Evolutionary conservation across 1,284 basidiomycete genomes (phyloP).

Genomic region (Boletellus deceptivus): DNA sequence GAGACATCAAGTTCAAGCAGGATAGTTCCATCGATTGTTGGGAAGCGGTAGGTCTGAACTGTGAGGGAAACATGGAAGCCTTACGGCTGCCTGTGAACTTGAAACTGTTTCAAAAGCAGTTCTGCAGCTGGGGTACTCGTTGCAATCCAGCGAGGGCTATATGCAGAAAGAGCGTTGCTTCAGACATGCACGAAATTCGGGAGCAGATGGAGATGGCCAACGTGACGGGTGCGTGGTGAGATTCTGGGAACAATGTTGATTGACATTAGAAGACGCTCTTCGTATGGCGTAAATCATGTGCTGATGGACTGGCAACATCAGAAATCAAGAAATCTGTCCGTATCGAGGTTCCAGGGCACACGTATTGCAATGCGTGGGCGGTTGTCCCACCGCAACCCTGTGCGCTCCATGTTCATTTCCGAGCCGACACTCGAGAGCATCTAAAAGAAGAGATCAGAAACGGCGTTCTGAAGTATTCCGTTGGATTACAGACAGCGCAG

Average conservation of each 20-base stretch:
- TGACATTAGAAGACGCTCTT: constrained; percentile 44
- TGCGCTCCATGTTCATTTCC: background rate
- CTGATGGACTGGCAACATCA: background rate
- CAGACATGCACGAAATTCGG: constrained; percentile 50
- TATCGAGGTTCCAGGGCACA: constrained; percentile 56
- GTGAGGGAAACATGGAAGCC: no score
- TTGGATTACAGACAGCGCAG: background rate
- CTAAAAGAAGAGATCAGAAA: constrained; percentile 2
- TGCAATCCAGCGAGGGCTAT: constrained; percentile 10
- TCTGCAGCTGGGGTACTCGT: no score
- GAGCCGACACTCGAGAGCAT: constrained; percentile 52
- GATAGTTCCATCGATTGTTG: constrained; percentile 41
- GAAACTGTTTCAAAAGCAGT: no score
- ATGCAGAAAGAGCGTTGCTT: constrained; percentile 46
- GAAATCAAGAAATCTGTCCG: constrained; percentile 38
- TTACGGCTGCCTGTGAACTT: no score
- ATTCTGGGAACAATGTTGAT: constrained; percentile 56
- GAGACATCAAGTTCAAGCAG: constrained; percentile 51
- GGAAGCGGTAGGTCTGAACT: constrained; percentile 36
- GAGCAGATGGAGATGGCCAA: constrained; percentile 57
- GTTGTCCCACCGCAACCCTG: background rate
- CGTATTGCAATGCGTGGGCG: constrained; percentile 55
- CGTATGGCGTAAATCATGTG: background rate
- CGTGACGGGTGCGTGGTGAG: constrained; percentile 49
- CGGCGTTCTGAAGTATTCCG: background rate